Conservation (phyloP, 768 basidiomycete species). For the Russula dissimulans region DNA sequence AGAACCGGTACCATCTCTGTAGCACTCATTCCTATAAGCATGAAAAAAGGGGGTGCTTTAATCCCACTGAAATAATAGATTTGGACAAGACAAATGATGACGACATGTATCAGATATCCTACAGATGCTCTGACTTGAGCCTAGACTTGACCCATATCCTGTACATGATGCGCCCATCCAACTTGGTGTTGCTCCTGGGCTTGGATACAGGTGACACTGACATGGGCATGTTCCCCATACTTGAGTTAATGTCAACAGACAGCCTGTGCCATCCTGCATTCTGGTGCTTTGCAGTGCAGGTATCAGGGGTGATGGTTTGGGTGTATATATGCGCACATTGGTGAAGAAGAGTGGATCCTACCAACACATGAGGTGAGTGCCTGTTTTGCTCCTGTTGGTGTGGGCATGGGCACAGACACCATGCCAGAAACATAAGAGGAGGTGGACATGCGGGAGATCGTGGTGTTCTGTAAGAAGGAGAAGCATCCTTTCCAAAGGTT, state of each 20-base stretch:
- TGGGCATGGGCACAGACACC: neutral
- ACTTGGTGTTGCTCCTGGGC: conserved; percentile 33
- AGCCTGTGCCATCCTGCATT: conserved; percentile 64
- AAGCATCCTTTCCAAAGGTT: no score
- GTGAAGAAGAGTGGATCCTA: conserved; percentile 27
- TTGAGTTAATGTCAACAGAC: conserved; percentile 51
- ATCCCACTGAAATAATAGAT: neutral
- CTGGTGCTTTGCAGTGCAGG: conserved; percentile 36
- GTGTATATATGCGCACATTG: conserved; percentile 14
- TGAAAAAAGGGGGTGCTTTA: neutral
- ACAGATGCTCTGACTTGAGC: conserved; percentile 39
- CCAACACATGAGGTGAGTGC: conserved; percentile 15
- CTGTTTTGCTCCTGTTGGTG: conserved; percentile 14
- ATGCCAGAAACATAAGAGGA: conserved; percentile 18
- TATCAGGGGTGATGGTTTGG: conserved; percentile 28
- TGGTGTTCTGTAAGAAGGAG: conserved; percentile 36
- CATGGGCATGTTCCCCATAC: conserved; percentile 20
- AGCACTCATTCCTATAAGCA: conserved; percentile 54
- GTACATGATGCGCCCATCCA: conserved; percentile 47
- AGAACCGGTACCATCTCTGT: conserved; percentile 39
- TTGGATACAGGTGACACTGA: conserved; percentile 16
- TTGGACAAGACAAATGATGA: neutral
- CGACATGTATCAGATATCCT: conserved; percentile 50
- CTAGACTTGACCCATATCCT: conserved; percentile 51
- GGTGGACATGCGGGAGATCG: conserved; percentile 36